A percentile compares a stretch with the other conserved stretches of the same genome.
phyloP scores from a whole-genome alignment of 2,329 filamentous ascomycete genomes.

The Blastomyces silverae region DNA sequence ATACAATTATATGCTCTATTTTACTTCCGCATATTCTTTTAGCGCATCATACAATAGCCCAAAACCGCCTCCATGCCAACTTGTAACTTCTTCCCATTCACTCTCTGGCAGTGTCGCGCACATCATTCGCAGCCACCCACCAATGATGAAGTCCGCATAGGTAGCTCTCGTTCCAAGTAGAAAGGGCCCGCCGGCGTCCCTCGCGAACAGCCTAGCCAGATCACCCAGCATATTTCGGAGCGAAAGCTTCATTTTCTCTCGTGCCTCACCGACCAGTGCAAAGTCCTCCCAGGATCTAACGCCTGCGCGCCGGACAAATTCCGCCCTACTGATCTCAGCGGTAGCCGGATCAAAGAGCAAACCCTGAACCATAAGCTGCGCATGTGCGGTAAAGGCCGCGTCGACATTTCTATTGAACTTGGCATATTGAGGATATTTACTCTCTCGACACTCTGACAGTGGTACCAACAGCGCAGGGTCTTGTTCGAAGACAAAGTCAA shows the following conservation, averaged over 20 bases:
- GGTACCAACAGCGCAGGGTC: conserved; percentile 33
- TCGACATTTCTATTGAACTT: conserved; percentile 53
- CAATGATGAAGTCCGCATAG: conserved; percentile 54
- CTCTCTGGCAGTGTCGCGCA: conserved; percentile 34
- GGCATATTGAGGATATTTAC: conserved; percentile 36
- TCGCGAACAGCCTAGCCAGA: conserved; percentile 39
- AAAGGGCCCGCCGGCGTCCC: conserved; percentile 43
- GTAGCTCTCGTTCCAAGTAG: conserved; percentile 41
- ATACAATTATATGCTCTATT: conserved; percentile 20
- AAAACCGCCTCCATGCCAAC: conserved; percentile 50
- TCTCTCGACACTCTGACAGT: conserved; percentile 32
- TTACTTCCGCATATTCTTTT: conserved; percentile 34
- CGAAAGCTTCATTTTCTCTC: conserved; percentile 35
- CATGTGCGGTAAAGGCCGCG: conserved; percentile 46
- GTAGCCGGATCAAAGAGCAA: conserved; percentile 50
- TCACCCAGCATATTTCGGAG: conserved; percentile 41
- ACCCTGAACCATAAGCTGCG: conserved; percentile 35
- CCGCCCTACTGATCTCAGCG: conserved; percentile 41
- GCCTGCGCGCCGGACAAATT: conserved; percentile 46
- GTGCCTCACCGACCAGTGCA: conserved; percentile 34
- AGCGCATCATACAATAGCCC: conserved; percentile 46
- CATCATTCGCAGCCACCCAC: conserved; percentile 50
- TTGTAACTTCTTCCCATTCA: conserved; percentile 45
- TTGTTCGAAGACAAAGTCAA: conserved; percentile 38
- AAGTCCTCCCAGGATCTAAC: conserved; percentile 39